phyloP scores from a whole-genome alignment of 306 rosid genomes.

The Adenanthera pavonina region DNA sequence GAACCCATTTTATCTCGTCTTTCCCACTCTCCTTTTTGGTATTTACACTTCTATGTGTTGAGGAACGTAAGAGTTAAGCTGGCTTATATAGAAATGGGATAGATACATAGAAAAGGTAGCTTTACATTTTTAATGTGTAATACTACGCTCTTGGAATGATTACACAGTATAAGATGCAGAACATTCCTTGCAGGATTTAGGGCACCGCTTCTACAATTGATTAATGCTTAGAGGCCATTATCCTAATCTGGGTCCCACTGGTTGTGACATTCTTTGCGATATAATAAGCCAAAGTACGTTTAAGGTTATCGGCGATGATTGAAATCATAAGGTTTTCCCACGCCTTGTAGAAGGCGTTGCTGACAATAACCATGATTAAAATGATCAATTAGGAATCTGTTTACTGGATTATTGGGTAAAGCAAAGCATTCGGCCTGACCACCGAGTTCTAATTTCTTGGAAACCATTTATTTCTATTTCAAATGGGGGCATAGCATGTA shows the following conservation, averaged over 20 bases:
- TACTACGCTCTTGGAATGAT: constrained; percentile 45
- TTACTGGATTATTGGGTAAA: not conserved
- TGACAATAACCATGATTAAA: constrained; percentile 42
- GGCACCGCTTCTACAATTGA: constrained; percentile 42
- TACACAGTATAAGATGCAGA: constrained; percentile 23
- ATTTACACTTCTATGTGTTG: not conserved
- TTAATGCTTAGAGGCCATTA: constrained; percentile 32
- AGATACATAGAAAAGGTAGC: not conserved
- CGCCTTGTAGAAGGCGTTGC: constrained; percentile 47
- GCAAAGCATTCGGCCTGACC: constrained; percentile 4
- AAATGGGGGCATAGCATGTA: constrained; percentile 14
- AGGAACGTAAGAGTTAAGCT: constrained; percentile 29
- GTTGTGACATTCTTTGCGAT: constrained; percentile 1
- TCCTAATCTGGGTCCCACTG: constrained; percentile 45
- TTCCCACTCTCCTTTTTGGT: not conserved
- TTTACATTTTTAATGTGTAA: not conserved
- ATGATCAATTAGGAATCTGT: constrained; percentile 34
- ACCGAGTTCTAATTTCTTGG: constrained; percentile 19
- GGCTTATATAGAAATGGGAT: constrained; percentile 57
- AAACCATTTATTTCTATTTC: constrained; percentile 26
- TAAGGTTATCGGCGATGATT: constrained; percentile 19
- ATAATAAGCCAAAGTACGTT: constrained; percentile 5
- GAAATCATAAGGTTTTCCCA: constrained; percentile 42
- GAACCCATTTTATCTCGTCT: constrained; percentile 49
- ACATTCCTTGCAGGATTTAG: constrained; percentile 44